Percentiles rank a stretch among this genome's conserved stretches.
Conservation (phyloP, 2,329 filamentous ascomycete genomes). For the Colletotrichum musae region DNA sequence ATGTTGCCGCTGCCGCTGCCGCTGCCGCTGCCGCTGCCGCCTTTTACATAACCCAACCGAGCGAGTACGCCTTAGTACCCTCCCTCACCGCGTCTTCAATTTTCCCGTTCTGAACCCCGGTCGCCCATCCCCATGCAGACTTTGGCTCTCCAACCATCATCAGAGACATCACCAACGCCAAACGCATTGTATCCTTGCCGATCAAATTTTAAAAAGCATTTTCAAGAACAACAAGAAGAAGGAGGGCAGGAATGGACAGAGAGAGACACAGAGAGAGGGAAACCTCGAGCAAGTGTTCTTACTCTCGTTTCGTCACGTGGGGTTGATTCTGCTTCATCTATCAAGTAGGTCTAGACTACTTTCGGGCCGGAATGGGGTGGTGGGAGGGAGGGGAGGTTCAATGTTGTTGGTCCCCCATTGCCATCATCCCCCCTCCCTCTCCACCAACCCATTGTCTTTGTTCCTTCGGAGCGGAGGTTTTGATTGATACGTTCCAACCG, state of each 20-base stretch:
- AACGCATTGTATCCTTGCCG: constrained; percentile 40
- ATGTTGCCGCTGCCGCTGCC: constrained; percentile 13
- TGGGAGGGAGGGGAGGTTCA: neutral
- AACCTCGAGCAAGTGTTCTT: neutral
- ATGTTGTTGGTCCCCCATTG: constrained; percentile 24
- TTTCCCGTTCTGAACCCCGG: constrained; percentile 36
- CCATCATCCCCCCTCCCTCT: neutral
- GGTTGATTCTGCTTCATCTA: constrained; percentile 7
- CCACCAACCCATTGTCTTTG: constrained; percentile 39
- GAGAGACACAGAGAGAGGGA: neutral
- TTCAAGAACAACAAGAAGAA: constrained; percentile 25
- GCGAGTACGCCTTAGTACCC: constrained; percentile 1
- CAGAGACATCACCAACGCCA: constrained; percentile 41
- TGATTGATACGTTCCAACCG: constrained; percentile 29
- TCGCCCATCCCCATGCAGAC: constrained; percentile 19
- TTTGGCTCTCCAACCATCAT: constrained; percentile 29
- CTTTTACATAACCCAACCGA: constrained; percentile 13
- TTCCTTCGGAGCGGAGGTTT: constrained; percentile 25
- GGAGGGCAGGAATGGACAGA: constrained; percentile 1
- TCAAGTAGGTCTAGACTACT: constrained; percentile 23
- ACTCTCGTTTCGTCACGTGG: constrained; percentile 39
- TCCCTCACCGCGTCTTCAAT: constrained; percentile 38
- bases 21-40: too few species aligned
- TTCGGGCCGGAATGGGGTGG: constrained; percentile 25
- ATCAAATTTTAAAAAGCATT: constrained; percentile 37